phyloP scores from a whole-genome alignment of 2,329 filamentous ascomycete genomes.

The Pezicula radicicola region DNA sequence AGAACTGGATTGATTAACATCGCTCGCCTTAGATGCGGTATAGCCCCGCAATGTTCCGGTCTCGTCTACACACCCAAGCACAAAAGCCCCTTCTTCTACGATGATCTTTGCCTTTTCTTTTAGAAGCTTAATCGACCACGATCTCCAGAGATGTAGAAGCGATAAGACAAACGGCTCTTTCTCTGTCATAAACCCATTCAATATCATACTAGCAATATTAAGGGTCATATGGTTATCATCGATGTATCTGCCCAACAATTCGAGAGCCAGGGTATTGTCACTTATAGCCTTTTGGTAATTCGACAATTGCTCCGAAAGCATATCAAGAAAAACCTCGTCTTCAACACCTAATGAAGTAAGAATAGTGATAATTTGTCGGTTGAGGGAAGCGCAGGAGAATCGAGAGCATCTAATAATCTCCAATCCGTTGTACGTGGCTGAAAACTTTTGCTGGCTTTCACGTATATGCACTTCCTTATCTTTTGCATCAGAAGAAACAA shows the following conservation, averaged over 20 bases:
- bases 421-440: slow-evolving; percentile 64
- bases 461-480: slow-evolving; percentile 73
- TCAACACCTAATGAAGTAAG: slow-evolving; percentile 74
- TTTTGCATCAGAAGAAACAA: slow-evolving; percentile 66
- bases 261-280: slow-evolving; percentile 59
- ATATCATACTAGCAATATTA: slow-evolving; percentile 70
- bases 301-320: slow-evolving; percentile 65
- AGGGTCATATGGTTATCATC: slow-evolving; percentile 84
- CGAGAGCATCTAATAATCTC: slow-evolving; percentile 84
- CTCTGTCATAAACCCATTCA: slow-evolving; percentile 71
- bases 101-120: slow-evolving; percentile 90
- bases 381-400: slow-evolving; percentile 75
- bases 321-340: slow-evolving; percentile 61
- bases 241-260: slow-evolving; percentile 69
- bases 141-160: slow-evolving; percentile 77
- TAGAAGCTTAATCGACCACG: slow-evolving; percentile 84
- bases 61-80: slow-evolving; percentile 88
- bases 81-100: slow-evolving; percentile 78
- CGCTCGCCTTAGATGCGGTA: slow-evolving; percentile 40
- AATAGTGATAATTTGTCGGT: slow-evolving; percentile 87
- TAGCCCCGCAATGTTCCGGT: slow-evolving; percentile 73
- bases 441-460: slow-evolving; percentile 85
- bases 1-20: slow-evolving; percentile 9
- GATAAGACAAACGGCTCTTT: slow-evolving; percentile 81
- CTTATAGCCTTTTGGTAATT: slow-evolving; percentile 69